A percentile compares a stretch with the other conserved stretches of the same genome.
These are phyloP conservation scores for Acanthamoeba divionensis DNA, from an alignment of 208 protist genomes.

Conservation along the genomic window DNA sequence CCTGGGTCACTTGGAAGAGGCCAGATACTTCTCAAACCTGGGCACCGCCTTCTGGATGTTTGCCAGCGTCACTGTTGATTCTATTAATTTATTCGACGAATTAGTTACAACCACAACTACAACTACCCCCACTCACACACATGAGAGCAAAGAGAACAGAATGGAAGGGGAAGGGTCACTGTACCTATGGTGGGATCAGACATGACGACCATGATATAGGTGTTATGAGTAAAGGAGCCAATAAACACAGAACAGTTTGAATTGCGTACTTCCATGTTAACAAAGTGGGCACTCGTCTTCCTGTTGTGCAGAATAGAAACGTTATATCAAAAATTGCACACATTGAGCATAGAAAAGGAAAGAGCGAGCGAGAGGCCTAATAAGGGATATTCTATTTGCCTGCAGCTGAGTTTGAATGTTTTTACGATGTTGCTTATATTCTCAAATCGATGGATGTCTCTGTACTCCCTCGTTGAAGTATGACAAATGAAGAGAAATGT, in stretches of 20 bases:
- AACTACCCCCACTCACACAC: neutral
- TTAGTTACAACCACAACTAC: too few relatives aligned
- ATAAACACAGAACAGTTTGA: slow-evolving; percentile 83
- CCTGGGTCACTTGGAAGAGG: neutral
- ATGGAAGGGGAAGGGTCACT: slow-evolving; percentile 40
- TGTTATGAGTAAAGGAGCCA: slow-evolving; percentile 85
- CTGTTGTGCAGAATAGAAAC: too few relatives aligned
- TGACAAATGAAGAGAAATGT: slow-evolving; percentile 96
- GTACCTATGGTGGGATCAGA: slow-evolving; percentile 78
- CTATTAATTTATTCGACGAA: too few relatives aligned
- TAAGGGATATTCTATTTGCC: slow-evolving; percentile 50
- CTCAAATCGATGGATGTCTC: slow-evolving; percentile 83
- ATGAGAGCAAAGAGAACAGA: neutral
- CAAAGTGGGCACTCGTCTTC: slow-evolving; percentile 75
- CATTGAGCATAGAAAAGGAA: neutral
- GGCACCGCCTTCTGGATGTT: neutral
- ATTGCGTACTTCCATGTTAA: slow-evolving; percentile 78
- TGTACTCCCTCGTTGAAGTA: slow-evolving; percentile 70
- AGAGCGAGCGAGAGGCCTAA: neutral
- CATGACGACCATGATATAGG: slow-evolving; percentile 88
- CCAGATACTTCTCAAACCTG: neutral
- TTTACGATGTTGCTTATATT: slow-evolving; percentile 91
- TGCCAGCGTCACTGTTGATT: neutral
- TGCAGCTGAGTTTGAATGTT: slow-evolving; percentile 88
- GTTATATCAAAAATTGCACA: neutral